phyloP scores from a whole-genome alignment of 805 yeast species.

The Wickerhamomyces bisporus region DNA sequence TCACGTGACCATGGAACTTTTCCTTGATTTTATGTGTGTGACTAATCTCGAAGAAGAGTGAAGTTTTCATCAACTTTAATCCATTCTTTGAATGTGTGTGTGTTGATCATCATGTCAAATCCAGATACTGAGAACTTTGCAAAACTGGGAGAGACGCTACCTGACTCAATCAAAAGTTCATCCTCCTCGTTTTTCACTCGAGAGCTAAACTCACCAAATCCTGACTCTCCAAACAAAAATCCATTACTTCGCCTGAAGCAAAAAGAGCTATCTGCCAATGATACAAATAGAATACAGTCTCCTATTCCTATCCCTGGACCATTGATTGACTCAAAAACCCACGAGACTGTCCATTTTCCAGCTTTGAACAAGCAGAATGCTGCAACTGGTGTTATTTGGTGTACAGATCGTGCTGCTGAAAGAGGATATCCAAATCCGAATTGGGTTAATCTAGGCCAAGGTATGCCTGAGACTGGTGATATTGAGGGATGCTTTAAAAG shows the following conservation, averaged over 20 bases:
- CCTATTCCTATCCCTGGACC: conserved; percentile 51
- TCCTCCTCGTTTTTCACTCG: conserved; percentile 20
- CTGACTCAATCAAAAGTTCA: conserved; percentile 22
- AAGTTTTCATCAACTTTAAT: too few relatives aligned
- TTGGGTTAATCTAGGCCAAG: conserved; percentile 63
- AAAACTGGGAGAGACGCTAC: conserved; percentile 21
- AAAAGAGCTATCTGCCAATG: not conserved
- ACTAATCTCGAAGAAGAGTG: too few relatives aligned
- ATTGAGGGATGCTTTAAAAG: conserved; percentile 53
- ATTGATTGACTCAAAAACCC: conserved; percentile 29
- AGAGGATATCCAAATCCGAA: conserved; percentile 41
- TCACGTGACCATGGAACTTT: too few relatives aligned
- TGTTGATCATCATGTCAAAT: conserved; percentile 1
- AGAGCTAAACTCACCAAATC: not conserved
- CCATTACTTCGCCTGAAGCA: conserved; percentile 3
- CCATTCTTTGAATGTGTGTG: too few relatives aligned
- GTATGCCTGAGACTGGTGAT: conserved; percentile 61
- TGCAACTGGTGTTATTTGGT: conserved; percentile 62
- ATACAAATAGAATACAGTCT: conserved; percentile 24
- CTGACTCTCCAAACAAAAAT: not conserved
- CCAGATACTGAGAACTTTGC: conserved; percentile 14
- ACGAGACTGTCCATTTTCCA: conserved; percentile 39
- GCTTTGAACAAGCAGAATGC: conserved; percentile 55
- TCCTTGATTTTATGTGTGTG: too few relatives aligned
- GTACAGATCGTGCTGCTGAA: conserved; percentile 54